A percentile compares a stretch with the other conserved stretches of the same genome.
phyloP scores from a whole-genome alignment of 176 grass and related monocot genomes.

The Aegilops sharonensis region DNA sequence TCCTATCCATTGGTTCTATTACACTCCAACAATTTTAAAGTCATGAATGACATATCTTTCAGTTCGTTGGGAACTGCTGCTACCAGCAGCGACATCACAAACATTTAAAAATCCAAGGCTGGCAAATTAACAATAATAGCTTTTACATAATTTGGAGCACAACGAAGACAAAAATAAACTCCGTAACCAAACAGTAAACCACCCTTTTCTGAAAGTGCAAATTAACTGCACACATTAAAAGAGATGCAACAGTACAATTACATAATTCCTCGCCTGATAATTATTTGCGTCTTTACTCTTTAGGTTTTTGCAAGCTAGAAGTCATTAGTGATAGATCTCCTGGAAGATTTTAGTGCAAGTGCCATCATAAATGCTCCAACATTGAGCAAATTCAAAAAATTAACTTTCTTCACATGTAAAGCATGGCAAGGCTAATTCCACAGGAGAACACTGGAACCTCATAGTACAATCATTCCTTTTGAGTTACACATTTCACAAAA shows the following conservation, averaged over 20 bases:
- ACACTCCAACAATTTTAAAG: constrained; percentile 29
- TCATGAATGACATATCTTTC: constrained; percentile 24
- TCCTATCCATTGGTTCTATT: constrained; percentile 21
- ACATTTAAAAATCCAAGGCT: constrained; percentile 44
- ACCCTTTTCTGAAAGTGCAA: not conserved
- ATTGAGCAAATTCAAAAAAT: not conserved
- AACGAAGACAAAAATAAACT: not conserved
- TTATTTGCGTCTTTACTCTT: constrained; percentile 21
- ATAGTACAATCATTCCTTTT: not conserved
- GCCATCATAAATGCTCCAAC: constrained; percentile 44
- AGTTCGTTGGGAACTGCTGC: constrained; percentile 9
- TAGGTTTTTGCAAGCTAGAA: constrained; percentile 27
- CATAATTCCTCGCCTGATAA: constrained; percentile 48
- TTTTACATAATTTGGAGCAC: not conserved
- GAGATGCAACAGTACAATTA: not conserved
- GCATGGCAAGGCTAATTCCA: not conserved
- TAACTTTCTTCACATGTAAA: not conserved
- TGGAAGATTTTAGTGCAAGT: constrained; percentile 26
- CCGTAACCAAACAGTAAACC: not conserved
- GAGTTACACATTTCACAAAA: not conserved
- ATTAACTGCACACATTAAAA: not conserved
- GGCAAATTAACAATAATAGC: not conserved
- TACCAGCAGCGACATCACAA: constrained; percentile 35
- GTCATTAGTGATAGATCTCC: constrained; percentile 22
- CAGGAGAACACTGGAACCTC: not conserved